phyloP scores from a whole-genome alignment of 441 rosid genomes.

The Pelargonium cotyledonis region DNA sequence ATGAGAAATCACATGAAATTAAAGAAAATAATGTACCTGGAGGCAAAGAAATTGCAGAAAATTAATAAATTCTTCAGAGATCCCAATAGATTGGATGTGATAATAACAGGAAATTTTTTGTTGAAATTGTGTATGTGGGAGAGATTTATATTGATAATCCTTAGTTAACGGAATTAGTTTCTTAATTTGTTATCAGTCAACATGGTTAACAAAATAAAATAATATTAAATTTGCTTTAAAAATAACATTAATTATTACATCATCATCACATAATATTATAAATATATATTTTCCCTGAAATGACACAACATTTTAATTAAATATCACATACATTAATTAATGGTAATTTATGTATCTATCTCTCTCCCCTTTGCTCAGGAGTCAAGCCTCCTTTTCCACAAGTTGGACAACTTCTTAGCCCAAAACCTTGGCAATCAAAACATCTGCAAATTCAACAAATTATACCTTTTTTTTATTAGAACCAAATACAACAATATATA shows the following conservation, averaged over 20 bases:
- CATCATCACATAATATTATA: too few relatives aligned
- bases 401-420: conserved; percentile 56
- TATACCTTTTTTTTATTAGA: neutral
- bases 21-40: neutral
- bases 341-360: conserved; percentile 22
- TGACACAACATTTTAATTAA: too few relatives aligned
- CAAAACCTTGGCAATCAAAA: conserved; percentile 79
- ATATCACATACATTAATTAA: too few relatives aligned
- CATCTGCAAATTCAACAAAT: conserved; percentile 34
- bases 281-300: too few relatives aligned
- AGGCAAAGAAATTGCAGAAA: neutral
- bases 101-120: neutral
- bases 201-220: neutral
- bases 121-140: neutral
- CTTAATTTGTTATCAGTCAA: neutral
- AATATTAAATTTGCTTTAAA: too few relatives aligned
- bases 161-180: conserved; percentile 3
- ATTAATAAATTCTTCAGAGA: neutral
- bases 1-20: neutral
- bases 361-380: conserved; percentile 82
- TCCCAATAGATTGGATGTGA: neutral
- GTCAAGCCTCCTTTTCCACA: conserved; percentile 72
- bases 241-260: too few relatives aligned
- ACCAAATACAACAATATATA: neutral
- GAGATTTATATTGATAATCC: neutral